Percentiles rank a stretch among this genome's conserved stretches.
These are phyloP conservation scores for Ustilago loliicola DNA, from an alignment of 1,284 basidiomycete genomes.

Conservation along the genomic window DNA sequence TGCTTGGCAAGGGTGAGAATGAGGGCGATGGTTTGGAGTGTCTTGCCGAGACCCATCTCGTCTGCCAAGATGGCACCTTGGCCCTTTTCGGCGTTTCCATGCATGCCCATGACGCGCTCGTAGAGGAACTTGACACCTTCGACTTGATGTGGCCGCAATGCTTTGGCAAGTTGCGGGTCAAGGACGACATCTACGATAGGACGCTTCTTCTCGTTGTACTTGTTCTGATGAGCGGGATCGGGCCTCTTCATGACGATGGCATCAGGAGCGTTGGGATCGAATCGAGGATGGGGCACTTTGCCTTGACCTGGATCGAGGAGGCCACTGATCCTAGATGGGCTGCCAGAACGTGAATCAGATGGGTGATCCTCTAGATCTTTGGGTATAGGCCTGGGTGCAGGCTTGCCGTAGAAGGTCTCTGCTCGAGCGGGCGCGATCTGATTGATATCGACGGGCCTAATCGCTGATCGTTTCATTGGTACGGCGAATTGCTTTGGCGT, in stretches of 20 bases:
- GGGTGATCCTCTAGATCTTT: slow-evolving; percentile 19
- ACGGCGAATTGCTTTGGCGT: slow-evolving; percentile 40
- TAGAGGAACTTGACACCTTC: slow-evolving; percentile 99
- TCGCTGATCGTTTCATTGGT: slow-evolving; percentile 34
- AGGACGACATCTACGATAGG: slow-evolving; percentile 80
- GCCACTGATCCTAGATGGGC: slow-evolving; percentile 34
- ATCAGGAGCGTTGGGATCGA: slow-evolving; percentile 71
- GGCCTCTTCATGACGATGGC: slow-evolving; percentile 90
- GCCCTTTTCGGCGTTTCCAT: slow-evolving; percentile 81
- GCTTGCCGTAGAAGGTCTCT: slow-evolving; percentile 51
- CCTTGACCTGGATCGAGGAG: slow-evolving; percentile 44
- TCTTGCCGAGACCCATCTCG: slow-evolving; percentile 83
- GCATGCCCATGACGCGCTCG: slow-evolving; percentile 91
- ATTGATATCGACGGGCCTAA: slow-evolving; percentile 46
- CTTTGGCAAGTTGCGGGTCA: slow-evolving; percentile 86
- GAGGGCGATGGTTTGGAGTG: slow-evolving; percentile 68
- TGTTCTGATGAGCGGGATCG: slow-evolving; percentile 77
- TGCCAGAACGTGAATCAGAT: slow-evolving; percentile 14
- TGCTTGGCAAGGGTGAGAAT: slow-evolving; percentile 64
- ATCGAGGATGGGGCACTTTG: slow-evolving; percentile 43
- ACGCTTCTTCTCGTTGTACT: slow-evolving; percentile 77
- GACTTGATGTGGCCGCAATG: slow-evolving; percentile 95
- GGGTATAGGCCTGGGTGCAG: slow-evolving; percentile 15
- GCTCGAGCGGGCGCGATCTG: slow-evolving; percentile 40
- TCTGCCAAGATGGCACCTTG: slow-evolving; percentile 98